Evolutionary conservation across 116 monocot species (phyloP).

Genomic region (Zostera marina): DNA sequence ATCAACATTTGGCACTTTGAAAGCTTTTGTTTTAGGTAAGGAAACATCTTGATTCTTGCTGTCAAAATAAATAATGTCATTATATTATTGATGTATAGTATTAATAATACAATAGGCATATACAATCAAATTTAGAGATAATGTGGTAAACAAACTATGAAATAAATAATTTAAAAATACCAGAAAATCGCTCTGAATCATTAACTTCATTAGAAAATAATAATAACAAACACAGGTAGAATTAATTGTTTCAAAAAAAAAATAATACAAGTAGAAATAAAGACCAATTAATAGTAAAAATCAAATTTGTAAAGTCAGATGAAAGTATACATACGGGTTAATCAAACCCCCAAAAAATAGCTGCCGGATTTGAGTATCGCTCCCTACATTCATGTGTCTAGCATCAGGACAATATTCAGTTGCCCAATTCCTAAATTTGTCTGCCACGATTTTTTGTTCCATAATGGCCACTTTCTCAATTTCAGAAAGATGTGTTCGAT

Average conservation of each 20-base stretch:
- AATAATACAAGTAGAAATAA: too few relatives aligned
- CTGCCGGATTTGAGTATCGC: constrained; percentile 86
- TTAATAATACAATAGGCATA: too few relatives aligned
- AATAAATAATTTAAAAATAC: too few relatives aligned
- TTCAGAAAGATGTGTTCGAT: constrained; percentile 50
- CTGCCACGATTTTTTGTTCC: constrained; percentile 58
- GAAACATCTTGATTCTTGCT: constrained; percentile 35
- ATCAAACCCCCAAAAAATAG: constrained; percentile 73
- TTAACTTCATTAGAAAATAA: too few relatives aligned
- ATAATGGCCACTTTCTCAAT: constrained; percentile 66
- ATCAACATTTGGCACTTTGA: constrained; percentile 72
- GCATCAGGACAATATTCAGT: constrained; percentile 77
- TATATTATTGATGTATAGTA: background rate
- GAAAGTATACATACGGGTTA: constrained; percentile 33
- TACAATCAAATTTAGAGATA: too few relatives aligned
- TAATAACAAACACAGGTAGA: too few relatives aligned
- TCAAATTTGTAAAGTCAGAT: background rate
- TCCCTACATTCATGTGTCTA: constrained; percentile 86
- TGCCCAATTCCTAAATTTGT: constrained; percentile 78
- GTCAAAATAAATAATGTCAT: constrained; percentile 10
- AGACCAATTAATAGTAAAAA: too few relatives aligned
- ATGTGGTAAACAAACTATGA: too few relatives aligned
- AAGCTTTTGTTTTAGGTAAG: constrained; percentile 37
- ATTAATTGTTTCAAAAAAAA: too few relatives aligned
- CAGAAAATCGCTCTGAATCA: too few relatives aligned